Evolutionary conservation across 1,284 basidiomycete genomes (phyloP).

Genomic region (Heliocybe sulcata): DNA sequence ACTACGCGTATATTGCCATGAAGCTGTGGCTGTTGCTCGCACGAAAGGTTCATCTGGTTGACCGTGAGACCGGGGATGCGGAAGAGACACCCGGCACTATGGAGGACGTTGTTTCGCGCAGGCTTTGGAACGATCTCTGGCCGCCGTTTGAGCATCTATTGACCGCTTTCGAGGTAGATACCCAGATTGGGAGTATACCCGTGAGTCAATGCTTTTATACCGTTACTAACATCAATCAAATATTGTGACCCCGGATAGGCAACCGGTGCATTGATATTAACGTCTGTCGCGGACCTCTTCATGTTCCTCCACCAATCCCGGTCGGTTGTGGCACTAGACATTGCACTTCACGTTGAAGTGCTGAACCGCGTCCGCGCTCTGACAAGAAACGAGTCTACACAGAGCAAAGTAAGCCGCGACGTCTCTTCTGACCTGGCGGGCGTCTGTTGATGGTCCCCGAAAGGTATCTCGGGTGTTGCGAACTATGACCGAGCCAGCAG

Average conservation of each 20-base stretch:
- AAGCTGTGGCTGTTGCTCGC: conserved; percentile 64
- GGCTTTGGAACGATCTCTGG: conserved; percentile 71
- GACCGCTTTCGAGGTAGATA: conserved; percentile 37
- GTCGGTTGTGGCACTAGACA: conserved; percentile 46
- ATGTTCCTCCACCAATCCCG: conserved; percentile 52
- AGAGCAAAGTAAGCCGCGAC: conserved; percentile 35
- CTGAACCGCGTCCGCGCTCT: conserved; percentile 40
- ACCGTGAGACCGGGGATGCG: conserved; percentile 10
- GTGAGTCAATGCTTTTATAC: conserved; percentile 27
- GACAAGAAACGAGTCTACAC: conserved; percentile 36
- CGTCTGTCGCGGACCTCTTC: conserved; percentile 58
- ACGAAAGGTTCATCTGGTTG: conserved; percentile 22
- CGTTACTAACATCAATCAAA: not conserved
- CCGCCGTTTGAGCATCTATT: conserved; percentile 54
- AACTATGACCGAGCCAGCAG: conserved; percentile 39
- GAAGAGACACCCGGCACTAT: conserved; percentile 7
- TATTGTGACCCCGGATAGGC: conserved; percentile 30
- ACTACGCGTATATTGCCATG: conserved; percentile 58
- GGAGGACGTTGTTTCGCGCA: conserved; percentile 29
- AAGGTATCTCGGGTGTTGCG: conserved; percentile 47
- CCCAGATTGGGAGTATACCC: conserved; percentile 33
- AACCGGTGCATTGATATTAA: conserved; percentile 44
- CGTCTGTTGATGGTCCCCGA: conserved; percentile 1
- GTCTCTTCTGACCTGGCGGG: not conserved
- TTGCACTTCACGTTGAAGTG: conserved; percentile 38